These are phyloP conservation scores for Selaginella tamariscina DNA, from an alignment of 75 land plant species.

Conservation along the genomic window DNA sequence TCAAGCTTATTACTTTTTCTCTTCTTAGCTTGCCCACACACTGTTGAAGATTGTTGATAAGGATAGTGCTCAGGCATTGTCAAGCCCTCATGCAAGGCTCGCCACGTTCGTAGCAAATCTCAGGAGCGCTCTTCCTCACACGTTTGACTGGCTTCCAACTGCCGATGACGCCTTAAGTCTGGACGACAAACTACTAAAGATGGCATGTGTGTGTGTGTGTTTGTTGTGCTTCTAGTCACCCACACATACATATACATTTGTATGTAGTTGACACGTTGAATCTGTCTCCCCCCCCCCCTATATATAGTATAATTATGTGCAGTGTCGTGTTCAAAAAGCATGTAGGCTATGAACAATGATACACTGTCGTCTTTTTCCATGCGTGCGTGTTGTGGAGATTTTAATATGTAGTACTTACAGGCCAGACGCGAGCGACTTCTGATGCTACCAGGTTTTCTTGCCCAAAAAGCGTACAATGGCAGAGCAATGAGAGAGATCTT, in stretches of 20 bases:
- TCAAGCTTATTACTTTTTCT: not conserved
- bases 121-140: constrained; percentile 69
- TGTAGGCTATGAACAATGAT: too few species aligned
- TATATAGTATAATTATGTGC: too few species aligned
- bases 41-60: constrained; percentile 66
- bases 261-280: too few species aligned
- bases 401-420: too few species aligned
- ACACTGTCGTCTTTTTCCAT: too few species aligned
- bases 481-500: constrained; percentile 70
- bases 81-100: constrained; percentile 46
- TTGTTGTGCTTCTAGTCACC: too few species aligned
- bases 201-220: too few species aligned
- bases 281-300: too few species aligned
- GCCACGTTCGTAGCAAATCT: constrained; percentile 60
- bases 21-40: constrained; percentile 70
- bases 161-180: not conserved
- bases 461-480: constrained; percentile 60
- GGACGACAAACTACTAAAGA: not conserved
- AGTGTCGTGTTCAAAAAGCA: too few species aligned
- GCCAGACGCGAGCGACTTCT: too few species aligned
- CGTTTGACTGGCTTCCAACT: constrained; percentile 43
- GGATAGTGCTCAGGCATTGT: constrained; percentile 50
- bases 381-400: too few species aligned
- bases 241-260: too few species aligned
- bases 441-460: constrained; percentile 31